Conservation (phyloP, 768 basidiomycete species). For the Suillus plorans region DNA sequence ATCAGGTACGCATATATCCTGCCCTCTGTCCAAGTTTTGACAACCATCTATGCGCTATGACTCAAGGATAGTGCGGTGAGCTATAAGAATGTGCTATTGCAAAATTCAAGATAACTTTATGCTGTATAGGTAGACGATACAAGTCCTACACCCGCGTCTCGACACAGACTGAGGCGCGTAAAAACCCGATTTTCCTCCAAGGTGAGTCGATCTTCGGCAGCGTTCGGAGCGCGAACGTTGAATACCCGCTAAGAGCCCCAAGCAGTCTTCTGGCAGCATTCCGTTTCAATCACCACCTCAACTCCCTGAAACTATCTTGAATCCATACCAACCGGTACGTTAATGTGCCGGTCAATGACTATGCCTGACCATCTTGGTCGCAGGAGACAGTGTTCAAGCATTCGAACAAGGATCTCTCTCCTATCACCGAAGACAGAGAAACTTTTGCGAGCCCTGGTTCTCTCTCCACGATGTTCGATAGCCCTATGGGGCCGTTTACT, state of each 20-base stretch:
- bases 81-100: background rate
- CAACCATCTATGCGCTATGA: background rate
- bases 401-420: constrained; percentile 4
- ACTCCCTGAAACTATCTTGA: background rate
- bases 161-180: background rate
- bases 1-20: background rate
- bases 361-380: background rate
- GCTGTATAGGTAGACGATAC: background rate
- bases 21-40: background rate
- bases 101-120: background rate
- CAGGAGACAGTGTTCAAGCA: constrained; percentile 3
- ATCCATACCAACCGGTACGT: constrained; percentile 4
- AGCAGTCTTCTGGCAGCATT: background rate
- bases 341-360: constrained; percentile 7
- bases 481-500: constrained; percentile 19
- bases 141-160: background rate
- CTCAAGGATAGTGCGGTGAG: background rate
- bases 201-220: background rate
- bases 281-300: background rate
- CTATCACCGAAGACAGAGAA: constrained; percentile 4
- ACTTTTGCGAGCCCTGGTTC: constrained; percentile 11
- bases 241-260: background rate
- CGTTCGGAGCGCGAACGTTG: background rate
- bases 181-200: background rate
- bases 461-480: constrained; percentile 24